Conservation (phyloP, 2,329 filamentous ascomycete genomes). For the Dissoconium aciculare region DNA sequence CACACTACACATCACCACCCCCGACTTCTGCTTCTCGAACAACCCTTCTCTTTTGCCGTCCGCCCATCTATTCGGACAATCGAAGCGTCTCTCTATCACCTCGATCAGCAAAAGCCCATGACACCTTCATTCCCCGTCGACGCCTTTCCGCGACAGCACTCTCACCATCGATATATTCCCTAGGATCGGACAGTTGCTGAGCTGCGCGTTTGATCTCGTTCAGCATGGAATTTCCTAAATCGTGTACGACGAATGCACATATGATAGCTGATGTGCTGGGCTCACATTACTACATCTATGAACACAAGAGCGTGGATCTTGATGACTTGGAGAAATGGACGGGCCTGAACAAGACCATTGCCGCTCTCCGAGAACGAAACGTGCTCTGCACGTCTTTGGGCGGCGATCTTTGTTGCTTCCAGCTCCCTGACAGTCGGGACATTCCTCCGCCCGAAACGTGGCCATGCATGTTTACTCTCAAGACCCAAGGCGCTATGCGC, state of each 20-base stretch:
- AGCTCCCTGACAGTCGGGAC: not conserved
- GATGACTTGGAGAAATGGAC: constrained; percentile 2
- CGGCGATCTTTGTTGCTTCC: not conserved
- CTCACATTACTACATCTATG: constrained; percentile 7
- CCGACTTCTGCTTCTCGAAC: no score
- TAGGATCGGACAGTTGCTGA: constrained; percentile 1
- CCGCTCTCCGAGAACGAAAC: constrained; percentile 9
- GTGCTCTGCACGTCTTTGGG: constrained; percentile 1
- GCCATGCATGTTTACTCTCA: not conserved
- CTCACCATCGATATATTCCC: not conserved
- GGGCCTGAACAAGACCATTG: constrained; percentile 4
- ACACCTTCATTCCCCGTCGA: no score
- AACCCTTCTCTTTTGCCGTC: no score
- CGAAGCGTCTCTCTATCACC: no score
- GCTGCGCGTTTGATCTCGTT: constrained; percentile 3
- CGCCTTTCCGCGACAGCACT: no score
- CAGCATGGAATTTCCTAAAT: constrained; percentile 23
- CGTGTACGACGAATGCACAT: constrained; percentile 23
- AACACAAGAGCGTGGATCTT: constrained; percentile 3
- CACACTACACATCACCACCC: no score
- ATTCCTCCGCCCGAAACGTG: not conserved
- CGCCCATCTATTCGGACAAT: no score
- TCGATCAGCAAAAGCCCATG: no score
- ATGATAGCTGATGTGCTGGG: constrained; percentile 10
- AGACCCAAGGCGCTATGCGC: not conserved